These are phyloP conservation scores for Fusarium sp. DNA, from an alignment of 2,329 filamentous ascomycete genomes.

Conservation along the genomic window DNA sequence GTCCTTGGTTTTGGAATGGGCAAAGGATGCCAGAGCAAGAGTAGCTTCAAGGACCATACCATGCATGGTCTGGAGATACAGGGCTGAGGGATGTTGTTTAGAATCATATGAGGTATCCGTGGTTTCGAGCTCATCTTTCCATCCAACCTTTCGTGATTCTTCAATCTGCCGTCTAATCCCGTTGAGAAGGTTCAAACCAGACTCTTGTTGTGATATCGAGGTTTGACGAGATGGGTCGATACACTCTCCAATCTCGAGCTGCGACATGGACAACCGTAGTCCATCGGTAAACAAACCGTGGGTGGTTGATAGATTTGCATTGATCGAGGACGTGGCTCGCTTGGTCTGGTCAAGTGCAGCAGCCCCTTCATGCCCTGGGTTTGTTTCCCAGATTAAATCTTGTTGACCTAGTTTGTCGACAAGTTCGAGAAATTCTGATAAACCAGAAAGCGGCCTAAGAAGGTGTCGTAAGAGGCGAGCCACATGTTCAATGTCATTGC, in stretches of 20 bases:
- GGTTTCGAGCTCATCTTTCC: background rate
- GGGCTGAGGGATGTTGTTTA: background rate
- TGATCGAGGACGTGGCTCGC: background rate
- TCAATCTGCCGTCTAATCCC: background rate
- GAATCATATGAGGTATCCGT: background rate
- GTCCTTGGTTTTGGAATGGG: background rate
- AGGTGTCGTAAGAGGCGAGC: background rate
- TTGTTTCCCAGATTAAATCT: background rate
- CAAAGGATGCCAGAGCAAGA: background rate
- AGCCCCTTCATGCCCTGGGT: background rate
- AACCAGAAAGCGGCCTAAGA: background rate
- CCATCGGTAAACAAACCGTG: background rate
- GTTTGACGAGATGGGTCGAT: background rate
- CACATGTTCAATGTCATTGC: background rate
- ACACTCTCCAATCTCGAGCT: background rate
- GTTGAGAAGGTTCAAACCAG: background rate
- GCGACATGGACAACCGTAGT: background rate
- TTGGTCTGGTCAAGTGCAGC: background rate
- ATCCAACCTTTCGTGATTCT: background rate
- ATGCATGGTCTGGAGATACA: background rate
- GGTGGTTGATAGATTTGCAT: background rate
- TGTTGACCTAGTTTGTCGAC: background rate
- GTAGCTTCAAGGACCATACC: background rate
- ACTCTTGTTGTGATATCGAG: background rate
- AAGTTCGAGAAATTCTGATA: background rate